These are phyloP conservation scores for Metschnikowia lachancei DNA, from an alignment of 805 yeast species.

Conservation along the genomic window DNA sequence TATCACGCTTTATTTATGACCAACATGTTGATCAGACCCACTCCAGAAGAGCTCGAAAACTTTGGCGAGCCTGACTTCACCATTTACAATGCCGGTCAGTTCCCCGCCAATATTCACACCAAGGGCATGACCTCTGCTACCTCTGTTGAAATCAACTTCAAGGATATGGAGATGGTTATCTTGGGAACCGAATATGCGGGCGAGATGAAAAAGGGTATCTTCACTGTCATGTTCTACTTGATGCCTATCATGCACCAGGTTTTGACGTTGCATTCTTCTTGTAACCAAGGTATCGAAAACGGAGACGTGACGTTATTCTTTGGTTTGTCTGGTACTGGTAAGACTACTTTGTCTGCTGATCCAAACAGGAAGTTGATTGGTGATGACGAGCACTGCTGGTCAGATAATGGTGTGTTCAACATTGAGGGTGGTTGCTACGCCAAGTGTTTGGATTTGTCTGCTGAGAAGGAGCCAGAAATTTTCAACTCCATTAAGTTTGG, in stretches of 20 bases:
- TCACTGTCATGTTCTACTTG: conserved; percentile 97
- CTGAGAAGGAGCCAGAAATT: conserved; percentile 96
- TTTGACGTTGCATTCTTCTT: conserved; percentile 91
- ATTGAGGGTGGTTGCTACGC: conserved; percentile 99
- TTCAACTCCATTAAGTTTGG: conserved; percentile 94
- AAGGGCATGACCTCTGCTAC: conserved; percentile 97
- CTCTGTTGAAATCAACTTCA: conserved; percentile 93
- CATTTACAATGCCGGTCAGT: conserved; percentile 97
- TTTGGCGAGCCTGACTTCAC: conserved; percentile 98
- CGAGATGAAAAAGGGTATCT: conserved; percentile 99
- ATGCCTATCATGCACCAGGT: conserved; percentile 94
- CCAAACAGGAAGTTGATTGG: conserved; percentile 92
- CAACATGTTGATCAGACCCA: conserved; percentile 95
- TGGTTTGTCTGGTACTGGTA: conserved; percentile 97
- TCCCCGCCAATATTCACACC: conserved; percentile 96
- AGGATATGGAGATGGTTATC: conserved; percentile 97
- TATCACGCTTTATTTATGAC: conserved; percentile 98
- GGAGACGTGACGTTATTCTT: conserved; percentile 93
- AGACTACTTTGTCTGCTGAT: conserved; percentile 95
- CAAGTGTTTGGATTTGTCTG: conserved; percentile 84
- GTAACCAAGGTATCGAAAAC: conserved; percentile 78
- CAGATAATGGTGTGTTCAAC: conserved; percentile 96
- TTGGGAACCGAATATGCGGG: conserved; percentile 99
- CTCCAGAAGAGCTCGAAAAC: conserved; percentile 78
- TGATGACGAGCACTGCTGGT: conserved; percentile 99